These are phyloP conservation scores for Scalesia atractyloides DNA, from an alignment of 129 eudicot genomes.

Conservation along the genomic window DNA sequence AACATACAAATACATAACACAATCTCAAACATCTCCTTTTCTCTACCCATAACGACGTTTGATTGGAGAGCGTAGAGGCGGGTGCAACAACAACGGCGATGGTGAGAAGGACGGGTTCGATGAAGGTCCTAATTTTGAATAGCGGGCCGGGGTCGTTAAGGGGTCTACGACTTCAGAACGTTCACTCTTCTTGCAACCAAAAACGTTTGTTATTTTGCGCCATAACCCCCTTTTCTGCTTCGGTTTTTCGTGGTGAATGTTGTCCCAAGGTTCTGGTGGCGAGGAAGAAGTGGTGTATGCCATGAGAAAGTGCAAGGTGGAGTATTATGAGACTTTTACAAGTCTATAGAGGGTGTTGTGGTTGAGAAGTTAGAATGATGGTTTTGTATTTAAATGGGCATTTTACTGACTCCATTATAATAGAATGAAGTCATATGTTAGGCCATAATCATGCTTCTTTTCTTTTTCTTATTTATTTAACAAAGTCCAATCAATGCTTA, in stretches of 20 bases:
- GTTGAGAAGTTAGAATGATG: conserved; percentile 26
- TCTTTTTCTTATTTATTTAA: not conserved
- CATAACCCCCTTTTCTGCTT: conserved; percentile 32
- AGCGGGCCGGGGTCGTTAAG: conserved; percentile 21
- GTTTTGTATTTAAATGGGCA: conserved; percentile 28
- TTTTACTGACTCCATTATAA: conserved; percentile 36
- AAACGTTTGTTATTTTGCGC: conserved; percentile 35
- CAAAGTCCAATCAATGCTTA: conserved; percentile 21
- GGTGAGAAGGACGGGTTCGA: conserved; percentile 31
- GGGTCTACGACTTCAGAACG: conserved; percentile 37
- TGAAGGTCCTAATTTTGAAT: conserved; percentile 29
- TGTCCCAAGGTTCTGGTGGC: conserved; percentile 20
- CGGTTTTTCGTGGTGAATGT: not conserved
- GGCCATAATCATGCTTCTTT: conserved; percentile 37
- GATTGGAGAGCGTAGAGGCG: conserved; percentile 42
- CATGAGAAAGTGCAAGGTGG: conserved; percentile 20
- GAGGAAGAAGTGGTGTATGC: conserved; percentile 31
- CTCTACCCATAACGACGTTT: conserved; percentile 32
- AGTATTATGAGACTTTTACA: conserved; percentile 10
- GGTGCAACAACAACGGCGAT: conserved; percentile 37
- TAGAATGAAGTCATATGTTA: conserved; percentile 19
- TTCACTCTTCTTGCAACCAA: conserved; percentile 38
- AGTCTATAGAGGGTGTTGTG: conserved; percentile 16
- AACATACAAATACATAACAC: conserved; percentile 22
- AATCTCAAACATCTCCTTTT: not conserved